Conservation (phyloP, 208 protist species). For the Leishmania mexicana region DNA sequence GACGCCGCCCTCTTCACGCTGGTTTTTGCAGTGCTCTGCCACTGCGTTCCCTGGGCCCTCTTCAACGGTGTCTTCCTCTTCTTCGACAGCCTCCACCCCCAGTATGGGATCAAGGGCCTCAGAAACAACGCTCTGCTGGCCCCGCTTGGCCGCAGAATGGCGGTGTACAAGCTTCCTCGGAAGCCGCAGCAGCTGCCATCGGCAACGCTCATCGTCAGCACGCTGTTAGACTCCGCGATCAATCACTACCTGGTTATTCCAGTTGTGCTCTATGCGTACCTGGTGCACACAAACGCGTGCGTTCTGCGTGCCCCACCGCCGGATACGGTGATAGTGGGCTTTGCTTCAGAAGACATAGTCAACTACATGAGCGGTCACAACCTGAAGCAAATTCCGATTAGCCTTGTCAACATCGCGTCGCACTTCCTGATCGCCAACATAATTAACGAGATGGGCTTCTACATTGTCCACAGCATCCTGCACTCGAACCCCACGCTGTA, state of each 20-base stretch:
- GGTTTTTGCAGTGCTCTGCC: conserved; percentile 36
- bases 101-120: conserved; percentile 25
- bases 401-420: conserved; percentile 17
- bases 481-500: conserved; percentile 47
- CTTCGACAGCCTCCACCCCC: conserved; percentile 40
- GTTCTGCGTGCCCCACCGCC: conserved; percentile 24
- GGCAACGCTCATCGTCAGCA: conserved; percentile 18
- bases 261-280: conserved; percentile 8
- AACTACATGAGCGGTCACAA: conserved; percentile 21
- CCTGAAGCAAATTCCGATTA: conserved; percentile 4
- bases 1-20: conserved; percentile 29
- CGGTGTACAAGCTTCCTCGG: conserved; percentile 39
- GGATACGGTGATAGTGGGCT: conserved; percentile 28
- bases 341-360: conserved; percentile 18
- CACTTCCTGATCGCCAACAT: conserved; percentile 50
- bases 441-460: conserved; percentile 60
- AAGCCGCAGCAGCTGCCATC: conserved; percentile 37
- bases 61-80: conserved; percentile 48
- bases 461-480: conserved; percentile 41
- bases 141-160: conserved; percentile 33
- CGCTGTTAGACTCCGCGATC: conserved; percentile 25
- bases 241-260: conserved; percentile 39
- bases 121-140: conserved; percentile 18
- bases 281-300: conserved; percentile 21
- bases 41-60: conserved; percentile 41